These are phyloP conservation scores for Torulaspora maleeae DNA, from an alignment of 805 yeast species.

Conservation along the genomic window DNA sequence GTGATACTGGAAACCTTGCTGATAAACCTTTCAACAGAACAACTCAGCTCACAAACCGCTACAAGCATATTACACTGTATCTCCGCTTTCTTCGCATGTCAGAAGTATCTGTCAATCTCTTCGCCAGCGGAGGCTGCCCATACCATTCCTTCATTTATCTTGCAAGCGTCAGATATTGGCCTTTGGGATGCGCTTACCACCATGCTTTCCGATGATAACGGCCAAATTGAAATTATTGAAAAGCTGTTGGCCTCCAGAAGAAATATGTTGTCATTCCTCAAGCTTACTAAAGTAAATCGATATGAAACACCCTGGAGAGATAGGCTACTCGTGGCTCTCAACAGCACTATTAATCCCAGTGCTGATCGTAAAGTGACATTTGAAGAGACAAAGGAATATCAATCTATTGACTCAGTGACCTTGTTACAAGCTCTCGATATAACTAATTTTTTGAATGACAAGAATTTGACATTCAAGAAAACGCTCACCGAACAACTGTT, in stretches of 20 bases:
- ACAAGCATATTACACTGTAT: slow-evolving; percentile 9
- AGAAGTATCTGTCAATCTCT: slow-evolving; percentile 5
- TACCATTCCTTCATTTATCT: slow-evolving; percentile 9
- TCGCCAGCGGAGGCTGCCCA: slow-evolving; percentile 15
- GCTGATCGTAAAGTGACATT: slow-evolving; percentile 6
- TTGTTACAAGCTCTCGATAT: slow-evolving; percentile 51
- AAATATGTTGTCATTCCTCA: slow-evolving; percentile 10
- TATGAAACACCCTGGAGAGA: slow-evolving; percentile 12
- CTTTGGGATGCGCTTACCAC: slow-evolving; percentile 15
- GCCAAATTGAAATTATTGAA: slow-evolving; percentile 12
- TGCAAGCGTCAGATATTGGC: slow-evolving; percentile 13
- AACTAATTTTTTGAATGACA: slow-evolving; percentile 49
- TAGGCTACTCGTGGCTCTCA: slow-evolving; percentile 11
- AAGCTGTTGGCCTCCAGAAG: slow-evolving; percentile 14
- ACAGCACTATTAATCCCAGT: slow-evolving; percentile 12
- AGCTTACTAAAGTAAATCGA: slow-evolving; percentile 11
- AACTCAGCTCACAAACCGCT: slow-evolving; percentile 1
- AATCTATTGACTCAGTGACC: slow-evolving; percentile 14
- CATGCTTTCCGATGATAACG: slow-evolving; percentile 11
- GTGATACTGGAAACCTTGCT: slow-evolving; percentile 8
- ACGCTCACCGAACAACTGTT: slow-evolving; percentile 58
- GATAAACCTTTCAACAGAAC: slow-evolving; percentile 5
- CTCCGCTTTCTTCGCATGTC: slow-evolving; percentile 7
- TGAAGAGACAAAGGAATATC: slow-evolving; percentile 12
- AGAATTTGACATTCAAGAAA: slow-evolving; percentile 58